These are phyloP conservation scores for Venturia effusa DNA, from an alignment of 2,329 filamentous ascomycete species.

Conservation along the genomic window DNA sequence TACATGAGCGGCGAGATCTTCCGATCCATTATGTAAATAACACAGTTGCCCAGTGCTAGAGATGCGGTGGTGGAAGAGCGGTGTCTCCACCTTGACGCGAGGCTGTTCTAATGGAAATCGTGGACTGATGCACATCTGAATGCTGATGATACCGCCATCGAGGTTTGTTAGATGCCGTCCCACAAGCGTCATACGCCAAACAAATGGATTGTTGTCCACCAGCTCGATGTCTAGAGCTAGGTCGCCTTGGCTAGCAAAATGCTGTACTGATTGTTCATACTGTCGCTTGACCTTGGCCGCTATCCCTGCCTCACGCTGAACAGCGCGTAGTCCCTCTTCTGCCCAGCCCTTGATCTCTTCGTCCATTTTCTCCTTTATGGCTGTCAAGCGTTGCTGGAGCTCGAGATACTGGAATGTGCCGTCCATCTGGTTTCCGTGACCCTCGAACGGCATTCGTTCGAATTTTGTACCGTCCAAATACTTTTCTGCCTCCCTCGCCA, in stretches of 20 bases:
- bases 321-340: slow-evolving; percentile 51
- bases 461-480: slow-evolving; percentile 57
- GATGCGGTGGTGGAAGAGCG: slow-evolving; percentile 81
- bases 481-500: slow-evolving; percentile 52
- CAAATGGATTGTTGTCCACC: slow-evolving; percentile 73
- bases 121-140: slow-evolving; percentile 70
- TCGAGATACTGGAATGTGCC: slow-evolving; percentile 74
- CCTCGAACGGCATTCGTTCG: slow-evolving; percentile 80
- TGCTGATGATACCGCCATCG: slow-evolving; percentile 79
- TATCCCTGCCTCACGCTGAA: slow-evolving; percentile 58
- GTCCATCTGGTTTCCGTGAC: slow-evolving; percentile 65
- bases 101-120: slow-evolving; percentile 84
- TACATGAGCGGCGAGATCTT: slow-evolving; percentile 60
- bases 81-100: slow-evolving; percentile 67
- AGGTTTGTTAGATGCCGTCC: slow-evolving; percentile 87
- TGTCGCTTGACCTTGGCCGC: slow-evolving; percentile 75
- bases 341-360: slow-evolving; percentile 65
- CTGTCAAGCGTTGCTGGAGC: slow-evolving; percentile 56
- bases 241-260: slow-evolving; percentile 59
- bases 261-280: slow-evolving; percentile 68
- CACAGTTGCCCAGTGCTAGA: slow-evolving; percentile 71
- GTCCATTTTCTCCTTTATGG: slow-evolving; percentile 60
- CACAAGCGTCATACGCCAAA: slow-evolving; percentile 83
- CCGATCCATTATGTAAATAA: slow-evolving; percentile 49
- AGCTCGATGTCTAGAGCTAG: slow-evolving; percentile 66